phyloP scores from a whole-genome alignment of 2,329 filamentous ascomycete species.

The Colletotrichum sp. region DNA sequence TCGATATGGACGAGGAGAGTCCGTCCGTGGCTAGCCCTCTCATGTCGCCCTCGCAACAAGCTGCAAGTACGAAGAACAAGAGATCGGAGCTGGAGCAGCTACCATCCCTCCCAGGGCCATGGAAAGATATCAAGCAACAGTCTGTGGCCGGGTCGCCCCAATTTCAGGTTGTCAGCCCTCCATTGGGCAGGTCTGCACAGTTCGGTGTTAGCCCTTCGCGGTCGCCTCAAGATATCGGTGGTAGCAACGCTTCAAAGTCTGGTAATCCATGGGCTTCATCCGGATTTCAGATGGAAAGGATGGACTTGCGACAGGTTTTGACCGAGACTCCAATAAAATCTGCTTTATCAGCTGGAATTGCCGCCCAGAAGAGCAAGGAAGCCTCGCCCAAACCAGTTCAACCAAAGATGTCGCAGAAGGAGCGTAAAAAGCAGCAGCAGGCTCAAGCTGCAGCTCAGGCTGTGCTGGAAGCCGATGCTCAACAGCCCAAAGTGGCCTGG shows the following conservation, averaged over 20 bases:
- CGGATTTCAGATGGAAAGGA: constrained; percentile 62
- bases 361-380: constrained; percentile 52
- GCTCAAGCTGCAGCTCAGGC: constrained; percentile 58
- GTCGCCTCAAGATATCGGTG: constrained; percentile 4
- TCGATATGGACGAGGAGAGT: constrained; percentile 89
- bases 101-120: constrained; percentile 35
- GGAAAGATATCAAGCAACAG: constrained; percentile 40
- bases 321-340: constrained; percentile 58
- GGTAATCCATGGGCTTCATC: constrained; percentile 55
- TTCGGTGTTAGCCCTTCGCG: neutral
- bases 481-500: constrained; percentile 47
- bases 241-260: constrained; percentile 6
- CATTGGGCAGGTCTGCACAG: neutral
- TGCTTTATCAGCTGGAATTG: constrained; percentile 58
- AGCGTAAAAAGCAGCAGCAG: constrained; percentile 84
- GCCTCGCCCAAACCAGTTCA: constrained; percentile 39
- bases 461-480: constrained; percentile 37
- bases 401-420: constrained; percentile 84
- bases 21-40: constrained; percentile 32
- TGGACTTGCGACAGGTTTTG: constrained; percentile 82
- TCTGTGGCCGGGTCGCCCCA: neutral
- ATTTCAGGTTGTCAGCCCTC: neutral
- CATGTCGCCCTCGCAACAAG: constrained; percentile 3
- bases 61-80: neutral
- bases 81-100: constrained; percentile 14